Base-by-base conservation (phyloP, 495 filamentous ascomycete species). In the Sabuloglossum arenarium region DNA sequence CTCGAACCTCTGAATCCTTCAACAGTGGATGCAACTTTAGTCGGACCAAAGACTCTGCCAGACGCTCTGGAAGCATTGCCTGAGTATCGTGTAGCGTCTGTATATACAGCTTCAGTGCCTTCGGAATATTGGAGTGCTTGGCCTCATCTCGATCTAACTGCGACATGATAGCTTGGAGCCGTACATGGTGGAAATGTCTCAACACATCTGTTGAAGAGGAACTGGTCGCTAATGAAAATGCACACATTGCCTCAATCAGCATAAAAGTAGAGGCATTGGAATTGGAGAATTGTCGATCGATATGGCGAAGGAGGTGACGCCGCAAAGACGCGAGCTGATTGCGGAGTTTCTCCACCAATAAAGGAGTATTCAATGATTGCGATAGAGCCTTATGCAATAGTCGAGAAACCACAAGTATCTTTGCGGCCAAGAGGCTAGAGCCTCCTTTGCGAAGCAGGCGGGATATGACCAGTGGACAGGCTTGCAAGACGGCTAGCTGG, bases 121-220 rank as follows among this genome's bases (percentile, higher is more conserved):
- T 37, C 12, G 30, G 25, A 12, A 63, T 59, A 27, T 56, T 23
- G 39, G 55, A 56, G 25, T 52, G 37, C 21, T 59, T 61, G 12
- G 70, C 69, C 10, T 68, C 67, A 16, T 58, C 59, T 24, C 67
- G 32, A 52, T 67, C 73, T 34, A 86, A 68, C n/a, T 77, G 73
- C 24, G 75, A 71, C 0, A 71, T 68, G 29, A 93, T 81, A 0
- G 77, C 75, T 54, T 82, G 76, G 34, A 78, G 72, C 21, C 93
- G 78, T 11, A 89, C 73, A 56, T 79, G 72, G 45, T 93, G 75
- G 64, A 97, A 96, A 67, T 93, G 82, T 14, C 79, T 71, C 30
- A 98, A 70, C 0, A 85, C 81, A 63, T 96, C 88, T 54, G 79
- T 77, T 0, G 86, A 80, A 0, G 86, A 85, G 9, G 86, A 86